Evolutionary conservation across 805 yeast species (phyloP).

Genomic region (Saccharomycopsis amapae): DNA sequence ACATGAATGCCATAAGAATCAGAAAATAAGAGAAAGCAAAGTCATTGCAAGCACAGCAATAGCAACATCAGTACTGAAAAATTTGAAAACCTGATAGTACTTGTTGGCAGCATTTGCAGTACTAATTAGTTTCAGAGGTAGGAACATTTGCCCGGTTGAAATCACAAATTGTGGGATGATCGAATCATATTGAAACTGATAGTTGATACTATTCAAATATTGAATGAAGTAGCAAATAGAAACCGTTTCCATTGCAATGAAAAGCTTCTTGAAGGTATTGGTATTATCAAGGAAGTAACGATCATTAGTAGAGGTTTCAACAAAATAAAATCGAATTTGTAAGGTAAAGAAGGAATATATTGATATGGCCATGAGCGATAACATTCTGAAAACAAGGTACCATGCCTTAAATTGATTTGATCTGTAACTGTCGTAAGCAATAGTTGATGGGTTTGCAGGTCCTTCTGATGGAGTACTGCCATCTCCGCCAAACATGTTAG

Average conservation of each 20-base stretch:
- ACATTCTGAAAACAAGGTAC: constrained; percentile 9
- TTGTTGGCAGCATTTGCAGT: constrained; percentile 6
- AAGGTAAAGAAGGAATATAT: constrained; percentile 7
- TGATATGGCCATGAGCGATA: constrained; percentile 3
- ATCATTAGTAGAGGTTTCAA: not conserved
- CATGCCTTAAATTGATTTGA: constrained; percentile 16
- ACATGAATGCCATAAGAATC: not conserved
- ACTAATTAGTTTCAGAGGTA: not conserved
- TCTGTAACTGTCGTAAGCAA: constrained; percentile 10
- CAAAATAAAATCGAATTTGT: constrained; percentile 3
- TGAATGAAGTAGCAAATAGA: constrained; percentile 8
- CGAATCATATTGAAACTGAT: constrained; percentile 17
- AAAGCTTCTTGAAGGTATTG: constrained; percentile 4
- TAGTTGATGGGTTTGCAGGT: not conserved
- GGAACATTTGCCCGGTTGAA: constrained; percentile 2
- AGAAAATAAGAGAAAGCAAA: constrained; percentile 10
- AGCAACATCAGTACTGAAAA: constrained; percentile 12
- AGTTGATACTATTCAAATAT: constrained; percentile 5
- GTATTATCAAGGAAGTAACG: not conserved
- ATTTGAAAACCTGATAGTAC: constrained; percentile 16
- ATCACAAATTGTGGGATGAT: constrained; percentile 4
- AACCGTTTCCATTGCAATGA: constrained; percentile 9
- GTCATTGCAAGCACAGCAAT: constrained; percentile 9
- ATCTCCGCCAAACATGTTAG: constrained; percentile 1
- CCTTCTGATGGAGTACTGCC: not conserved